These are phyloP conservation scores for Apophysomyces variabilis DNA, from an alignment of 371 early-diverging fungal species.

Conservation along the genomic window DNA sequence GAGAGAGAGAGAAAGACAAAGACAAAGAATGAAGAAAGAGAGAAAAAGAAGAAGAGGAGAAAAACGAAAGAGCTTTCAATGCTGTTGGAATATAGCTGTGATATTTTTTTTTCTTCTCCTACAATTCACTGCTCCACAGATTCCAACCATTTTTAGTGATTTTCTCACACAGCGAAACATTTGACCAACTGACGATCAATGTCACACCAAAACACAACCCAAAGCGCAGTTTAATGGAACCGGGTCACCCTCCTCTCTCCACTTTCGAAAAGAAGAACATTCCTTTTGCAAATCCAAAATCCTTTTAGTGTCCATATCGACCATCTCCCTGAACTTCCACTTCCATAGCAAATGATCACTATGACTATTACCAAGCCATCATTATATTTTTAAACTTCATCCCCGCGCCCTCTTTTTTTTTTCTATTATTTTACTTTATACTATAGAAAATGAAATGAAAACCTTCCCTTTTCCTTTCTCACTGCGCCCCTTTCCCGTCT, in stretches of 20 bases:
- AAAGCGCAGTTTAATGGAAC: not conserved
- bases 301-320: not conserved
- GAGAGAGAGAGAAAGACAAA: not conserved
- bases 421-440: too few relatives aligned
- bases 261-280: conserved; percentile 3
- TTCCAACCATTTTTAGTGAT: conserved; percentile 4
- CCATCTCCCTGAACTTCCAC: not conserved
- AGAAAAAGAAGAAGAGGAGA: conserved; percentile 2
- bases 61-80: not conserved
- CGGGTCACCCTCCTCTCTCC: not conserved
- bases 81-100: too few relatives aligned
- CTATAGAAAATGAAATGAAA: too few relatives aligned
- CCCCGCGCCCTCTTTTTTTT: too few relatives aligned
- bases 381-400: too few relatives aligned
- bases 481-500: too few relatives aligned
- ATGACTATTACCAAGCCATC: too few relatives aligned
- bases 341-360: too few relatives aligned
- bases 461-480: too few relatives aligned
- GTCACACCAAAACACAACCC: conserved; percentile 2
- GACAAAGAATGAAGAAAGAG: conserved; percentile 16
- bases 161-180: conserved; percentile 5
- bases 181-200: conserved; percentile 6
- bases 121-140: not conserved
- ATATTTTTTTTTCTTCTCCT: too few relatives aligned
- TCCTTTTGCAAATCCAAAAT: not conserved